Evolutionary conservation across 2,329 filamentous ascomycete species (phyloP).

Genomic region (Onygena corvina): DNA sequence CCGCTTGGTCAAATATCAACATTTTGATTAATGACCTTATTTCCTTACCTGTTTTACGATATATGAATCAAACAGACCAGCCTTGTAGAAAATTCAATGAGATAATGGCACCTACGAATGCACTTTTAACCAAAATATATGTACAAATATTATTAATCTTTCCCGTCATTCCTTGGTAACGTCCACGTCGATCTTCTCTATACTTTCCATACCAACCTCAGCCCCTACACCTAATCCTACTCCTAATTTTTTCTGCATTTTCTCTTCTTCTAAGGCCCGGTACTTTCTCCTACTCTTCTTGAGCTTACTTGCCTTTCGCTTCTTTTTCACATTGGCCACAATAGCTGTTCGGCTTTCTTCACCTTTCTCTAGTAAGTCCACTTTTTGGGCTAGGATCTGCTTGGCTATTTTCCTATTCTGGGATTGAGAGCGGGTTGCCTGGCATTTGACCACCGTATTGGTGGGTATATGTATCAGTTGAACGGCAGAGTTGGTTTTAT

Average conservation of each 20-base stretch:
- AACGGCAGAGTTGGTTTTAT: conserved; percentile 93
- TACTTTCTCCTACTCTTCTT: conserved; percentile 38
- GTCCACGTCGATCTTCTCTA: neutral
- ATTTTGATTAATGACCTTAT: too few species aligned
- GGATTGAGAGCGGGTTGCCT: conserved; percentile 73
- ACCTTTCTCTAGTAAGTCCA: conserved; percentile 66
- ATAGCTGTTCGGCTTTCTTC: conserved; percentile 64
- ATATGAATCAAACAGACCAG: too few species aligned
- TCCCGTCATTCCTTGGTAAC: neutral
- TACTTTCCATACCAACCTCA: conserved; percentile 8
- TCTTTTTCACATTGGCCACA: conserved; percentile 72
- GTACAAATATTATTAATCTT: too few species aligned
- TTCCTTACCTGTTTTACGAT: too few species aligned
- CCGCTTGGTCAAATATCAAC: too few species aligned
- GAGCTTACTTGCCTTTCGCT: conserved; percentile 33
- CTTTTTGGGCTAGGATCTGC: conserved; percentile 58
- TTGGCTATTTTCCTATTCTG: conserved; percentile 83
- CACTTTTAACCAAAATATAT: too few species aligned
- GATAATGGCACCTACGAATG: too few species aligned
- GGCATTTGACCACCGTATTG: conserved; percentile 85
- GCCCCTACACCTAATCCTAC: conserved; percentile 12
- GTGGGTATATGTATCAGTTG: conserved; percentile 85
- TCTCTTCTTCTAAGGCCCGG: conserved; percentile 26
- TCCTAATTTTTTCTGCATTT: conserved; percentile 14
- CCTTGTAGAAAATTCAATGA: too few species aligned